These are phyloP conservation scores for Tephrocybe sp. DNA, from an alignment of 768 basidiomycete species.

Conservation along the genomic window DNA sequence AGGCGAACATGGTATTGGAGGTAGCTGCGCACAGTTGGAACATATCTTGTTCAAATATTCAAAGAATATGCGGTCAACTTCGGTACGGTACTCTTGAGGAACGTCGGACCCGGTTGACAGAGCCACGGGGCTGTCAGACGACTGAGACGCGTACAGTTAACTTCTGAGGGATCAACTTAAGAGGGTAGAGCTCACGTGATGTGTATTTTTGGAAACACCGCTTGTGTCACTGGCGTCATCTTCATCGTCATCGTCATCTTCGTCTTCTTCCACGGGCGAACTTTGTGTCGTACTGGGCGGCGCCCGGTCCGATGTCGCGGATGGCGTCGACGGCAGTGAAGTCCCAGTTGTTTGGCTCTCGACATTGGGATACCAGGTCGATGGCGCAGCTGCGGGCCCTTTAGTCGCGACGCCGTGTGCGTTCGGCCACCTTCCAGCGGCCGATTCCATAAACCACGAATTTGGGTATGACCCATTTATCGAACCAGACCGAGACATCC, in stretches of 20 bases:
- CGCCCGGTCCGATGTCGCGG: slow-evolving; percentile 27
- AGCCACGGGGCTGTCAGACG: slow-evolving; percentile 29
- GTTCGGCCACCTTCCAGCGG: slow-evolving; percentile 25
- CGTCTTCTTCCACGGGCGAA: slow-evolving; percentile 50
- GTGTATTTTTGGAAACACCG: slow-evolving; percentile 19
- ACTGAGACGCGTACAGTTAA: slow-evolving; percentile 17
- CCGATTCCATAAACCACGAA: slow-evolving; percentile 33
- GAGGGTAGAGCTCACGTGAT: slow-evolving; percentile 12
- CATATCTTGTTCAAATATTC: slow-evolving; percentile 86
- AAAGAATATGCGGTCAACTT: slow-evolving; percentile 90
- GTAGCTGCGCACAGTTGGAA: slow-evolving; percentile 69
- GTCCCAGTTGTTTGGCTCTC: slow-evolving; percentile 18
- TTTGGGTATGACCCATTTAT: slow-evolving; percentile 45
- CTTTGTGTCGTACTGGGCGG: slow-evolving; percentile 32
- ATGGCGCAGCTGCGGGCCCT: slow-evolving; percentile 6
- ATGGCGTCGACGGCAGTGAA: slow-evolving; percentile 23
- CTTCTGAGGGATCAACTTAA: too few species aligned
- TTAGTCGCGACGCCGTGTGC: slow-evolving; percentile 8
- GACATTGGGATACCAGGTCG: slow-evolving; percentile 18
- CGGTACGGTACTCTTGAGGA: slow-evolving; percentile 75
- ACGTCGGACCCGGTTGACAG: slow-evolving; percentile 48
- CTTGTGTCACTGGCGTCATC: slow-evolving; percentile 40
- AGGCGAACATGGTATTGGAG: slow-evolving; percentile 13
- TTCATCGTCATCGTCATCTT: slow-evolving; percentile 42
- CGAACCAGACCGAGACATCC: slow-evolving; percentile 60